A percentile compares a stretch with the other conserved stretches of the same genome.
Evolutionary conservation across 352 stramenopile genomes (phyloP).

Genomic region (Globisporangium iwayamae): DNA sequence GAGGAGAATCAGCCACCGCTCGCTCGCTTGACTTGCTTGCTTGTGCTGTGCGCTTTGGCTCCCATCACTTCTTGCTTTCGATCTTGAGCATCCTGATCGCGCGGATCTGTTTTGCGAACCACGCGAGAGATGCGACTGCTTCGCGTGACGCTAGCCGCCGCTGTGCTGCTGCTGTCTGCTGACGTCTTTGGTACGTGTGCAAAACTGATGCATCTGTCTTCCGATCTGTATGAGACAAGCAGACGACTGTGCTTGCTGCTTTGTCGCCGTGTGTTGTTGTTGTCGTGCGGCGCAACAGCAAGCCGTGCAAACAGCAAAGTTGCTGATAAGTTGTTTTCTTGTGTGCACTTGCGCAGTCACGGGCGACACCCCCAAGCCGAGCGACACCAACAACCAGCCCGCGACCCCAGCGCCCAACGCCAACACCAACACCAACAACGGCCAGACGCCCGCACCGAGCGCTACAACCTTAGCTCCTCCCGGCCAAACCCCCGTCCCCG

Average conservation of each 20-base stretch:
- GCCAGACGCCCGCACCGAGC: slow-evolving; percentile 5
- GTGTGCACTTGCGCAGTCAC: slow-evolving; percentile 8
- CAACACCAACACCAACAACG: slow-evolving; percentile 14
- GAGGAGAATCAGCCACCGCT: slow-evolving; percentile 2
- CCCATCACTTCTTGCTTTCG: neutral
- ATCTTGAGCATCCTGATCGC: neutral
- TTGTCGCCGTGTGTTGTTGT: neutral
- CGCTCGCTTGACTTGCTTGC: neutral
- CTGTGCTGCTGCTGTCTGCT: slow-evolving; percentile 8
- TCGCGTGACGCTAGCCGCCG: neutral
- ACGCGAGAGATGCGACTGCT: slow-evolving; percentile 7
- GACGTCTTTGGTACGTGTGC: slow-evolving; percentile 11
- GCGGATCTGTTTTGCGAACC: slow-evolving; percentile 1
- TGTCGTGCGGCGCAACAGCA: slow-evolving; percentile 8
- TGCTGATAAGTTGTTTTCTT: neutral
- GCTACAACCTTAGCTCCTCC: slow-evolving; percentile 4
- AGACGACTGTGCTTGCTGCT: neutral
- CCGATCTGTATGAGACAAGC: slow-evolving; percentile 6
- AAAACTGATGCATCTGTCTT: neutral
- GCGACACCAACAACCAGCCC: slow-evolving; percentile 31
- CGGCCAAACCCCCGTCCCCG: slow-evolving; percentile 3
- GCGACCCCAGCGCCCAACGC: slow-evolving; percentile 14
- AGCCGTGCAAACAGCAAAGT: neutral
- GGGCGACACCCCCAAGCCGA: slow-evolving; percentile 17
- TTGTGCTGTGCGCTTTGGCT: neutral